Conservation (phyloP, 345 rosid species). For the Cardamine resedifolia region DNA sequence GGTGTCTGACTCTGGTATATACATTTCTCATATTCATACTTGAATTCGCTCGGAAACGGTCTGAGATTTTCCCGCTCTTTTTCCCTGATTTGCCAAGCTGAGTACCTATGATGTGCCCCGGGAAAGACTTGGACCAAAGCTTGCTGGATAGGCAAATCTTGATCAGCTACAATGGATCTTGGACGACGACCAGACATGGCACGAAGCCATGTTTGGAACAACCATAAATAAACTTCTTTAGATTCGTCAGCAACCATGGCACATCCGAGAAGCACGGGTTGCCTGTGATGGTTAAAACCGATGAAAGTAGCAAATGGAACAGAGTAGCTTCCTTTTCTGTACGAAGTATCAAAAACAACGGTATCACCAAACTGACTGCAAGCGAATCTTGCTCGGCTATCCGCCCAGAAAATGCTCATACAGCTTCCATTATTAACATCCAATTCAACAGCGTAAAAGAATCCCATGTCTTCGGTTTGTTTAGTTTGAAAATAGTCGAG, state of each 20-base stretch:
- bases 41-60: slow-evolving; percentile 54
- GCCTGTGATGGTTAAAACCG: slow-evolving; percentile 88
- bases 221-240: slow-evolving; percentile 68
- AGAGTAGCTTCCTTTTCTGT: slow-evolving; percentile 54
- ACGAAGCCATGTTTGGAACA: slow-evolving; percentile 81
- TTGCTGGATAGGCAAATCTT: slow-evolving; percentile 66
- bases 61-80: slow-evolving; percentile 64
- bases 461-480: slow-evolving; percentile 85
- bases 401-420: slow-evolving; percentile 84
- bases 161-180: slow-evolving; percentile 77
- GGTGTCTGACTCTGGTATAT: slow-evolving; percentile 65
- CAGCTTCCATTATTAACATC: slow-evolving; percentile 56
- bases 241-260: slow-evolving; percentile 74
- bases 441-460: slow-evolving; percentile 70
- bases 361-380: slow-evolving; percentile 88
- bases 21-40: slow-evolving; percentile 69
- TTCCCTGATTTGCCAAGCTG: slow-evolving; percentile 68
- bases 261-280: slow-evolving; percentile 88
- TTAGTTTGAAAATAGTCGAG: slow-evolving; percentile 68
- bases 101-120: slow-evolving; percentile 69
- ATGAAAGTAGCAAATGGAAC: slow-evolving; percentile 81
- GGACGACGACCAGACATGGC: slow-evolving; percentile 79
- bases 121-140: slow-evolving; percentile 76
- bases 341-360: slow-evolving; percentile 70
- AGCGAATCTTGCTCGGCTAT: slow-evolving; percentile 83